Evolutionary conservation across 2,329 filamentous ascomycete species (phyloP), one percentile per base, ranked within the genome.

Genomic region (Stagonosporopsis tanaceti): DNA sequence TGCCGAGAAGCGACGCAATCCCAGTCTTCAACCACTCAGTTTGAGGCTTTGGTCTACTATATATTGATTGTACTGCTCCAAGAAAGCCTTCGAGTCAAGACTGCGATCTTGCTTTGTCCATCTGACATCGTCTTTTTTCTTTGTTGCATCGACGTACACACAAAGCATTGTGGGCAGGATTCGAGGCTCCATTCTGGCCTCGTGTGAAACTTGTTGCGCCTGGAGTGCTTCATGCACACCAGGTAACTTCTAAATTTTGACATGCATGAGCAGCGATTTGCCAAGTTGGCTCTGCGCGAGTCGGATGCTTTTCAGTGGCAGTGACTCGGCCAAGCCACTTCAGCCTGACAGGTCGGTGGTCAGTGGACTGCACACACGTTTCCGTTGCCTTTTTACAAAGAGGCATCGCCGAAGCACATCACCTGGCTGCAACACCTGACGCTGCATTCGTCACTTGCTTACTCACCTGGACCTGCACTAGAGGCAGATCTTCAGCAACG

Each of bases 1-100:
- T 50, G 56, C 59, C 59, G 50, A 48, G 57, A 60, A 57, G 56
- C 52, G 27, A 52, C 51, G 55, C 20, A 28, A 27, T 14, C 25
- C 32, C 11, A 5, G 12, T 37, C 34, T 14, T 20, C n/a, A 9
- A 14, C 32, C 32, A 34, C 32, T n/a, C 7, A 34, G 3, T 7
- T 34, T 7, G 15, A 34, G 32, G 32, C 32, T 34, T n/a, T 7
- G 4, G 7, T n/a, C 32, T 34, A n/a, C 30, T 28, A 11, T 28
- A 28, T 4, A 7, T 7, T 28, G 30, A 4, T 6, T 27, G 25
- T 12, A 12, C 4, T 34, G 14, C 32, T 34, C n/a, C 14, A 34
- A 34, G 32, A 34, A n/a, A 34, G 7, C 28, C 11, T 30, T 12
- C 8, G 9, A 30, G 28, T 30, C 28, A 4, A 9, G 8, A 12